These are phyloP conservation scores for Podospora appendiculata DNA, from an alignment of 495 filamentous ascomycete species.

Conservation along the genomic window DNA sequence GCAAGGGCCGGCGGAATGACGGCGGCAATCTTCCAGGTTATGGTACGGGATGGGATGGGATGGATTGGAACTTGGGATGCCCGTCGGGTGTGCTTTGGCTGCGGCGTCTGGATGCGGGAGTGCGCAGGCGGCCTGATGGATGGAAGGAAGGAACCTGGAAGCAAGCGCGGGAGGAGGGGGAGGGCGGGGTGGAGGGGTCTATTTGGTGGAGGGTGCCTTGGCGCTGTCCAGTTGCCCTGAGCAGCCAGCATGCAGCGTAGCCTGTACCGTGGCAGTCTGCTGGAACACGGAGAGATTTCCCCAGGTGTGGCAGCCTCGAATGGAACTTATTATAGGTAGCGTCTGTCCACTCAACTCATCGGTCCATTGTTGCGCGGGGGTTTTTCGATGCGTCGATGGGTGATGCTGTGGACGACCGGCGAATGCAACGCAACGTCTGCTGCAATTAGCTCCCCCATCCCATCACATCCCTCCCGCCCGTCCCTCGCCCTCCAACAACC, in stretches of 20 bases:
- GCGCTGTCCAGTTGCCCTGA: too few relatives aligned
- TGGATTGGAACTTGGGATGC: background rate
- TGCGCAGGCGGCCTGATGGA: background rate
- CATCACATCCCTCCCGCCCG: background rate
- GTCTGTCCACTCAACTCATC: too few relatives aligned
- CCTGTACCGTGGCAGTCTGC: too few relatives aligned
- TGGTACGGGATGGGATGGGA: background rate
- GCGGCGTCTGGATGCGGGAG: background rate
- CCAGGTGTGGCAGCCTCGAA: too few relatives aligned
- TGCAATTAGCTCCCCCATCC: background rate
- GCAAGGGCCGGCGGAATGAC: constrained; percentile 1
- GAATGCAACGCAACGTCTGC: background rate
- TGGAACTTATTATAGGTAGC: too few relatives aligned
- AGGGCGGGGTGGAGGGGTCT: constrained; percentile 2
- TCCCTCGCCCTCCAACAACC: background rate
- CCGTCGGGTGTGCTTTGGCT: too few relatives aligned
- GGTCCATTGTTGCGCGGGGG: too few relatives aligned
- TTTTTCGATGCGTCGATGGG: too few relatives aligned
- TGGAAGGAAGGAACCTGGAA: too few relatives aligned
- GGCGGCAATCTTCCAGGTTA: background rate
- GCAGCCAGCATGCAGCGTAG: too few relatives aligned
- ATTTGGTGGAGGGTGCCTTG: background rate
- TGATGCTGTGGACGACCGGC: background rate
- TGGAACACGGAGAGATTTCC: too few relatives aligned
- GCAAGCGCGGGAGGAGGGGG: background rate